Conservation (phyloP, 176 grass and related monocot species). For the Lolium rigidum region DNA sequence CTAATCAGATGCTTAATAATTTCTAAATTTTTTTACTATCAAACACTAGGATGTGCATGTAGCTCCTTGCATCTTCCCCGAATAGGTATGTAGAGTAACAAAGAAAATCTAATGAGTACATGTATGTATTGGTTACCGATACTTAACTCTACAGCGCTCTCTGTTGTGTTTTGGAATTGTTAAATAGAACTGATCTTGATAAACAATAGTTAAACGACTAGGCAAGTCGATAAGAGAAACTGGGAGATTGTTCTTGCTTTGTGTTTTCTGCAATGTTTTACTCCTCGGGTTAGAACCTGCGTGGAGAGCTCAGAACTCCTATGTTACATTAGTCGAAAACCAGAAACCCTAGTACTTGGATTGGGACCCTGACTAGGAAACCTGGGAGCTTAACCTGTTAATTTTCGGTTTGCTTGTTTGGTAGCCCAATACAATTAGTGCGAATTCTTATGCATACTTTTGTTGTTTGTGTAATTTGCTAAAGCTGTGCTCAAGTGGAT, state of each 20-base stretch:
- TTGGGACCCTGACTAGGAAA: slow-evolving; percentile 1
- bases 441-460: not conserved
- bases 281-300: slow-evolving; percentile 15
- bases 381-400: not conserved
- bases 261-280: slow-evolving; percentile 6
- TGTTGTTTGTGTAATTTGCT: not conserved
- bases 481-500: not conserved
- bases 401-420: slow-evolving; percentile 21
- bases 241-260: slow-evolving; percentile 24
- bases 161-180: not conserved
- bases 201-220: slow-evolving; percentile 23
- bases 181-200: not conserved
- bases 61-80: slow-evolving; percentile 2
- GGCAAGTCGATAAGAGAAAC: not conserved
- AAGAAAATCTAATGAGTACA: slow-evolving; percentile 10
- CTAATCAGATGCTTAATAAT: slow-evolving; percentile 6
- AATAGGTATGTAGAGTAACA: slow-evolving; percentile 6
- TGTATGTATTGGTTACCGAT: not conserved
- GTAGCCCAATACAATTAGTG: slow-evolving; percentile 24
- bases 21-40: slow-evolving; percentile 8
- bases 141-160: not conserved
- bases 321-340: not conserved
- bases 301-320: not conserved
- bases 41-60: not conserved
- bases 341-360: not conserved